Conservation (phyloP, 805 yeast genomes). For the Lipomyces orientalis region DNA sequence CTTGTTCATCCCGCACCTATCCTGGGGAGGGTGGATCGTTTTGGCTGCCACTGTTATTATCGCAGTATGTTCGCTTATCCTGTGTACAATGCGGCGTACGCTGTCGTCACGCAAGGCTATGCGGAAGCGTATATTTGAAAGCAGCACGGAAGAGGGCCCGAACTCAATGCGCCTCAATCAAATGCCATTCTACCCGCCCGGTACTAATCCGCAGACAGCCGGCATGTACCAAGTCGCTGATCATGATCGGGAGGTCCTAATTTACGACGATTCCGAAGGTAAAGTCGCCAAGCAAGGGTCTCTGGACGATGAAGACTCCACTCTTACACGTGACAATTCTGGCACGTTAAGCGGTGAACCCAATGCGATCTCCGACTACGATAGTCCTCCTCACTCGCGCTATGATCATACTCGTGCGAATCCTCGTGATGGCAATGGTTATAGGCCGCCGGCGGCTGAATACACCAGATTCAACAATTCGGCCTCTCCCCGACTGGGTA, state of each 20-base stretch:
- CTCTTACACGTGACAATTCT: conserved; percentile 6
- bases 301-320: conserved; percentile 4
- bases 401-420: not conserved
- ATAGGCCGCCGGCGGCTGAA: not conserved
- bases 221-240: not conserved
- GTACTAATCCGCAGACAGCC: conserved; percentile 4
- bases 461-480: not conserved
- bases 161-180: conserved; percentile 31
- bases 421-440: not conserved
- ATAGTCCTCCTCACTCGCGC: not conserved
- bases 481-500: conserved; percentile 7
- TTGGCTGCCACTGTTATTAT: conserved; percentile 69
- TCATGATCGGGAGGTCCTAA: conserved; percentile 28
- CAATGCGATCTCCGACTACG: conserved; percentile 22
- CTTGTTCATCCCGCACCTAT: conserved; percentile 73
- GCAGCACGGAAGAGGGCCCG: conserved; percentile 8
- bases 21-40: conserved; percentile 87
- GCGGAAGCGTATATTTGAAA: conserved; percentile 35
- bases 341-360: conserved; percentile 8
- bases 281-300: conserved; percentile 3
- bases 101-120: conserved; percentile 49
- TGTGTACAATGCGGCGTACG: conserved; percentile 76
- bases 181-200: conserved; percentile 28
- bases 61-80: conserved; percentile 65
- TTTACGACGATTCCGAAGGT: conserved; percentile 31